phyloP scores from a whole-genome alignment of 345 rosid species.

The Eutrema heterophyllum region DNA sequence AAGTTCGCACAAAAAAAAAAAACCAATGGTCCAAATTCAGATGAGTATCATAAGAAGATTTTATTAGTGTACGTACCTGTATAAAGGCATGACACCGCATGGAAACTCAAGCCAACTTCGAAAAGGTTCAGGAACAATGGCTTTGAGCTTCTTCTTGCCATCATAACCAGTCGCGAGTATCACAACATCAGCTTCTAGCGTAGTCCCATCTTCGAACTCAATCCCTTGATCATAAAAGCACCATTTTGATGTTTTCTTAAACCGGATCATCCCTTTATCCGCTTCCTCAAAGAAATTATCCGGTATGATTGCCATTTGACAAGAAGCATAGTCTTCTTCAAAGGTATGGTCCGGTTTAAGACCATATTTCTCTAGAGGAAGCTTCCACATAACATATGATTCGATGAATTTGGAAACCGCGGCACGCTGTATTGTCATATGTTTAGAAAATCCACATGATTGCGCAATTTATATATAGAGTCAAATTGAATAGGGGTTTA shows the following conservation, averaged over 20 bases:
- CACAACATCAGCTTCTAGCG: constrained; percentile 69
- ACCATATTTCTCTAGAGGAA: constrained; percentile 67
- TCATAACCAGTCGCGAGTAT: constrained; percentile 78
- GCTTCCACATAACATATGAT: constrained; percentile 71
- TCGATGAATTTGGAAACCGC: constrained; percentile 74
- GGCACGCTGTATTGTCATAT: constrained; percentile 44
- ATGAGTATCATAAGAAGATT: neutral
- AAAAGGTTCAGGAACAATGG: constrained; percentile 77
- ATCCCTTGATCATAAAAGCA: constrained; percentile 69
- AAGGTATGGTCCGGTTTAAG: constrained; percentile 82
- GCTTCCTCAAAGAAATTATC: constrained; percentile 74
- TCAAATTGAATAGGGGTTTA: neutral
- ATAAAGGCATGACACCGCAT: constrained; percentile 61
- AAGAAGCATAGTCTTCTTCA: constrained; percentile 87
- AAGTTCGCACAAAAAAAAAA: too few relatives aligned
- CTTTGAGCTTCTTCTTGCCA: constrained; percentile 71
- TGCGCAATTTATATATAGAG: neutral
- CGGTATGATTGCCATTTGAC: constrained; percentile 91
- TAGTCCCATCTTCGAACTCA: constrained; percentile 59
- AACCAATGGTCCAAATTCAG: neutral
- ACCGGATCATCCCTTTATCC: constrained; percentile 65
- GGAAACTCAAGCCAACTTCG: constrained; percentile 51
- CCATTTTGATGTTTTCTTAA: constrained; percentile 70
- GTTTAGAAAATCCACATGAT: neutral
- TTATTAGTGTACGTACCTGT: constrained; percentile 41